Base-by-base conservation (phyloP, 2,329 filamentous ascomycete species). In the Pseudogymnoascus destructans region DNA sequence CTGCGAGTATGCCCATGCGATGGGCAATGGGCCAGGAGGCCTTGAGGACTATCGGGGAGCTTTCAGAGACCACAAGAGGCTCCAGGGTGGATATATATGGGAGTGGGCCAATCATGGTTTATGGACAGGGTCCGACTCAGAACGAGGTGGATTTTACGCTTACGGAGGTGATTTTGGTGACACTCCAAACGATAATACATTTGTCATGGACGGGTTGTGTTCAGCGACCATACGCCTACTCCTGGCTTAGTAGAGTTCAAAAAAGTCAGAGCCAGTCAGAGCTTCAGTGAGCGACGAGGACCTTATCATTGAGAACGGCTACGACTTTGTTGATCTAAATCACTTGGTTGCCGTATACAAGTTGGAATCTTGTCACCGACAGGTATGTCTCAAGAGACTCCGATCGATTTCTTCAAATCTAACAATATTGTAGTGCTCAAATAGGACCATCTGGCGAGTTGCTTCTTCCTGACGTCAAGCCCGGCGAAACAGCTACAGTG, bases 21-120 rank as follows among this genome's bases (percentile, higher is more conserved):
- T 89, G 85, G 86, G 86, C 5, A 89, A 88, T 64, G 85, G 84
- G 0, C 86, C 86, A 0, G 85, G 86, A 1, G 79, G 79, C 32
- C 74, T 89, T 9, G 77, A 84, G 60, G 85, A 87, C 61, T 89
- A 89, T 60, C 74, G 85, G 55, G 74, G 82, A 38, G 75, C 77
- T 0, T 89, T 87, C 71, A 59, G 64, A 38, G 59, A 64, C 13
- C 59, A 66, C 55, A 59, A 58, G 32, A 62, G 65, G 25, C 49
- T 68, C 1, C 64, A 66, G 57, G 66, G 66, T 80, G 79, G 2
- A 30, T 52, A 52, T 32, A 78, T 85, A 63, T 85, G 81, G 81
- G 81, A 84, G 64, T 85, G 81, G 81, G 79, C 78, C 0, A 84
- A 82, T 69, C 80, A 83, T 57, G 79, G 80, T 0, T 67, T 83